Base-by-base conservation (phyloP, 1,139 yeast genomes). In the Kurtzmaniella natalensis region DNA sequence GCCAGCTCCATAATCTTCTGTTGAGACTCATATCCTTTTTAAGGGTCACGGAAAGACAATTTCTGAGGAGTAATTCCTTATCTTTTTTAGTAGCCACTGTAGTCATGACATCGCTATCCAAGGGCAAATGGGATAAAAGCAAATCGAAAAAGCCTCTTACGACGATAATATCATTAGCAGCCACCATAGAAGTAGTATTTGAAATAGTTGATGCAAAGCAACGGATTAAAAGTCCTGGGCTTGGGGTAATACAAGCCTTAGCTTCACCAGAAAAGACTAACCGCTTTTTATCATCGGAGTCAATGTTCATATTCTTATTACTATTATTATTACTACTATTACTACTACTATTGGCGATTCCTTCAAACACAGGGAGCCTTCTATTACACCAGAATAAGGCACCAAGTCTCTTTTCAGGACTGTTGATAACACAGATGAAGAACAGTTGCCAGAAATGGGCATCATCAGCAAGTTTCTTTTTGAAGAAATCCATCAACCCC, bases 21-120 rank as follows among this genome's bases (percentile, higher is more conserved):
- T 92, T 94, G 42, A 92, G 69, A 14, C 96, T 86, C 95, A 92
- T 87, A 55, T 92, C 99, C 46, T 81, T 81, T 29, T 81, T 76
- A 34, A 88, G 62, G 1, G 94, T 81, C 0, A 89, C 78, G 9
- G 67, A 58, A 30, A 86, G 72, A 22, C 92, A 84, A 6, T 81
- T 65, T 55, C 78, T 64, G 17, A 86, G 58, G 31, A 92, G 58
- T 20, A 72, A 50, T 40, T 76, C 71, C 37, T 74, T 70, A 45
- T 86, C 95, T 5, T 64, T 60, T 1, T 59, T 47, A 1, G 75
- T 58, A 1, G 79, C 64, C 8, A 74, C 46, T 3, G 55, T 46
- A 29, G 72, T 73, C 13, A 85, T 55, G 0, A 82, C 73, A 0
- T 72, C 72, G 10, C 87, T 74, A 39, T 74, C 71, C 10, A 92